Conservation (phyloP, 257 asterid genomes). For the Solanum okadae region DNA sequence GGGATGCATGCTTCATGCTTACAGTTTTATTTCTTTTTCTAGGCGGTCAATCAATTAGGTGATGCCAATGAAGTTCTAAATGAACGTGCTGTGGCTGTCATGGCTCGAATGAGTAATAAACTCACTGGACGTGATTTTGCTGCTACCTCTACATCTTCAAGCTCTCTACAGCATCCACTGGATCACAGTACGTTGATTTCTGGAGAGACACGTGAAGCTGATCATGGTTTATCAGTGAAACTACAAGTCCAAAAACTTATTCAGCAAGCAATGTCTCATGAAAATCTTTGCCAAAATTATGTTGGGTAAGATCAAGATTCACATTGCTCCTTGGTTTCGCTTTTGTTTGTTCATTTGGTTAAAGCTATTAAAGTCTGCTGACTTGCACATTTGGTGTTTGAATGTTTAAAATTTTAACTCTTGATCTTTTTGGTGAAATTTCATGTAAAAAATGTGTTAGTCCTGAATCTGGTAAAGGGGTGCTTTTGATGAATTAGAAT, state of each 20-base stretch:
- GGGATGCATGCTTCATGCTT: not conserved
- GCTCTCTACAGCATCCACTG: conserved; percentile 47
- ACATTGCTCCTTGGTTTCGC: not conserved
- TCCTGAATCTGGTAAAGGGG: not conserved
- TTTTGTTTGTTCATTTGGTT: not conserved
- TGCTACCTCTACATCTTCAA: conserved; percentile 42
- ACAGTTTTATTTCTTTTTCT: not conserved
- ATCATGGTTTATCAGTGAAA: conserved; percentile 87
- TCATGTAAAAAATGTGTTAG: not conserved
- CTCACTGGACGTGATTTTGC: conserved; percentile 95
- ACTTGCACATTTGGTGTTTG: not conserved
- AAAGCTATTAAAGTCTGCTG: too few species aligned
- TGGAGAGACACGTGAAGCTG: conserved; percentile 80
- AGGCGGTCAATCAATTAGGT: conserved; percentile 96
- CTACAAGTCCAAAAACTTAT: conserved; percentile 93
- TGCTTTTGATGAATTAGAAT: not conserved
- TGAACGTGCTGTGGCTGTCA: conserved; percentile 90
- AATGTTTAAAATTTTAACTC: not conserved
- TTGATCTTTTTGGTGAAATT: too few species aligned
- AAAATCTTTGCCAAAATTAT: conserved; percentile 92
- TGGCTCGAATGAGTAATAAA: conserved; percentile 97
- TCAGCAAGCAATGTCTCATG: conserved; percentile 84
- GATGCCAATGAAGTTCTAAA: conserved; percentile 98
- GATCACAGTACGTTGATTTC: conserved; percentile 57
- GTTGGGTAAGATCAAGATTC: conserved; percentile 61